Conservation (phyloP, 192 early-diverging fungal species). For the Backusella parvicylindrica region DNA sequence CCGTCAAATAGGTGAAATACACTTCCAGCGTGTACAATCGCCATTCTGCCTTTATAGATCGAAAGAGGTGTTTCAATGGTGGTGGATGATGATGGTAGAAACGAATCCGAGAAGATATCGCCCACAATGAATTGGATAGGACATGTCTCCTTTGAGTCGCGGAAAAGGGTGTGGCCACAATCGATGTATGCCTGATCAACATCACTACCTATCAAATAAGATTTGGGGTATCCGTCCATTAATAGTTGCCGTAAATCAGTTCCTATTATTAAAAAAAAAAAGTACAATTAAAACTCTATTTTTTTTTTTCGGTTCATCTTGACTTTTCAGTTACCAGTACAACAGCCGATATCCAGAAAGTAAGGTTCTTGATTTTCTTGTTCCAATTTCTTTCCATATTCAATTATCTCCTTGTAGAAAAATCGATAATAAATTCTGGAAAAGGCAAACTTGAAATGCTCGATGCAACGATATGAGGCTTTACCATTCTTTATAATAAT, state of each 20-base stretch:
- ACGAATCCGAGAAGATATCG: slow-evolving; percentile 15
- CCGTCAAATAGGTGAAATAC: slow-evolving; percentile 23
- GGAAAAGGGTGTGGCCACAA: slow-evolving; percentile 17
- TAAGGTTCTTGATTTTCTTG: not conserved
- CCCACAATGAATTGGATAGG: slow-evolving; percentile 15
- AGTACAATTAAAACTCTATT: not conserved
- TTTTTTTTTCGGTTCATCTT: not conserved
- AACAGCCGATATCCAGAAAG: slow-evolving; percentile 32
- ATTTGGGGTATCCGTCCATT: slow-evolving; percentile 22
- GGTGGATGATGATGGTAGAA: not conserved
- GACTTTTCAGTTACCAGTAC: slow-evolving; percentile 8
- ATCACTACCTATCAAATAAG: slow-evolving; percentile 19
- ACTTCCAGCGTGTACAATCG: slow-evolving; percentile 20
- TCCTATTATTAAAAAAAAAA: slow-evolving; percentile 4
- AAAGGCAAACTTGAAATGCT: slow-evolving; percentile 13
- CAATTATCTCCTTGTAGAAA: slow-evolving; percentile 12
- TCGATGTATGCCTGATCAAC: slow-evolving; percentile 18
- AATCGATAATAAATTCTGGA: slow-evolving; percentile 15
- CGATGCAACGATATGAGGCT: slow-evolving; percentile 13
- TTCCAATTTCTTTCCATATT: not conserved
- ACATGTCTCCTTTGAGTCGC: slow-evolving; percentile 6
- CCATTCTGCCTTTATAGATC: not conserved
- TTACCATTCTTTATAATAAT: not conserved
- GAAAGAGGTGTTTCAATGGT: not conserved
- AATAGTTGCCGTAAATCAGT: slow-evolving; percentile 23